Conservation (phyloP, 2,329 filamentous ascomycete species). For the Emericellopsis atlantica region DNA sequence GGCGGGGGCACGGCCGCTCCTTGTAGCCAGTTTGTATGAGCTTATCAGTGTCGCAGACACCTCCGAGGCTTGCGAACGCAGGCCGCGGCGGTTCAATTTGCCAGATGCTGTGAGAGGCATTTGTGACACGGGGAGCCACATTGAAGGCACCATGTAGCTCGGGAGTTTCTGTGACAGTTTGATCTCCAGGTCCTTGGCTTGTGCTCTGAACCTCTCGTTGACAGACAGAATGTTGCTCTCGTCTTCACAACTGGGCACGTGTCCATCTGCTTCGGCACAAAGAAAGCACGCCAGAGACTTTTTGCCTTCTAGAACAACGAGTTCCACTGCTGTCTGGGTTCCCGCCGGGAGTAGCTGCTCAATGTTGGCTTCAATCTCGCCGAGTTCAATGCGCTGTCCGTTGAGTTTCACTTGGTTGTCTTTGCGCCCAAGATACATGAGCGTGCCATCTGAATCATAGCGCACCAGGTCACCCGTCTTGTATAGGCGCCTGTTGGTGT, state of each 20-base stretch:
- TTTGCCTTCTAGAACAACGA: conserved; percentile 4
- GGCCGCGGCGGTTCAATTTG: conserved; percentile 2
- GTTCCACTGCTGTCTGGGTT: conserved; percentile 8
- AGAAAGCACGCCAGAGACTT: conserved; percentile 9
- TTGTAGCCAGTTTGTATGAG: conserved; percentile 3
- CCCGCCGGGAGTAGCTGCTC: conserved; percentile 2
- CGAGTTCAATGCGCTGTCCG: conserved; percentile 6
- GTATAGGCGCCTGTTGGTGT: conserved; percentile 39
- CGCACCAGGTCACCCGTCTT: conserved; percentile 82
- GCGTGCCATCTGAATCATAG: conserved; percentile 67
- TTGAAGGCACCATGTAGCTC: conserved; percentile 3
- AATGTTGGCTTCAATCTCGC: conserved; percentile 5
- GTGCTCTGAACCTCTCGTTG: conserved; percentile 1
- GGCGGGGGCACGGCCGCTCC: conserved; percentile 3
- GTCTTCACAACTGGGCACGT: conserved; percentile 1
- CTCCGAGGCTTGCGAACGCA: conserved; percentile 3
- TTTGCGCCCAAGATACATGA: conserved; percentile 69
- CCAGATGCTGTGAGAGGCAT: conserved; percentile 4
- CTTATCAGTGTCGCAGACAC: not conserved
- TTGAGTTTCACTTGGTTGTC: conserved; percentile 6
- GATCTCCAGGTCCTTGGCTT: conserved; percentile 3
- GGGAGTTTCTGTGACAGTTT: conserved; percentile 1
- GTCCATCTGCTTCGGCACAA: conserved; percentile 3
- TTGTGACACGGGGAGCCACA: conserved; percentile 2
- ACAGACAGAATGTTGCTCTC: conserved; percentile 3